These are phyloP conservation scores for Phytophthora pisi DNA, from an alignment of 352 stramenopile species.

Conservation along the genomic window DNA sequence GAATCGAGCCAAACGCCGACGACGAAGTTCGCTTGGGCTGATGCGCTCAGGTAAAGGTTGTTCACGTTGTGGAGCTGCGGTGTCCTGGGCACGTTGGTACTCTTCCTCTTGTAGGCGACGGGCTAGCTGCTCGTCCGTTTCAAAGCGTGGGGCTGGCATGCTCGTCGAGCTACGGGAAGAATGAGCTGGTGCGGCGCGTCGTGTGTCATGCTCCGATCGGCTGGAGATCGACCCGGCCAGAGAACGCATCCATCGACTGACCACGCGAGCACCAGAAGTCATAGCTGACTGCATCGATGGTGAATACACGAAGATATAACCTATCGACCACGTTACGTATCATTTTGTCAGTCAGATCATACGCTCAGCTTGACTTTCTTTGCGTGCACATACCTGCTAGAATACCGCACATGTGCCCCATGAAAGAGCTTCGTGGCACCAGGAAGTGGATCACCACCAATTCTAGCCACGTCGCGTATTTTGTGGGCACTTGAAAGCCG, in stretches of 20 bases:
- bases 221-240: slow-evolving; percentile 4
- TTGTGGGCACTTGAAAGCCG: slow-evolving; percentile 80
- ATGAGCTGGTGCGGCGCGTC: neutral
- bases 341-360: neutral
- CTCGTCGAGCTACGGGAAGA: slow-evolving; percentile 10
- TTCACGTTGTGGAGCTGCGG: slow-evolving; percentile 7
- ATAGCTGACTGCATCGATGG: slow-evolving; percentile 25
- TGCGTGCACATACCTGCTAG: slow-evolving; percentile 54
- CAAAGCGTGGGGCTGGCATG: slow-evolving; percentile 1
- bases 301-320: slow-evolving; percentile 38
- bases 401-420: slow-evolving; percentile 90
- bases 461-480: slow-evolving; percentile 91
- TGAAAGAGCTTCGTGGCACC: slow-evolving; percentile 79
- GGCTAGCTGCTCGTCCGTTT: slow-evolving; percentile 36
- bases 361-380: neutral
- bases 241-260: slow-evolving; percentile 15
- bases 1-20: slow-evolving; percentile 36
- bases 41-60: slow-evolving; percentile 17
- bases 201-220: neutral
- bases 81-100: slow-evolving; percentile 12
- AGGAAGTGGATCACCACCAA: slow-evolving; percentile 89
- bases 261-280: slow-evolving; percentile 7
- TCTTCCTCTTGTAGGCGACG: slow-evolving; percentile 40
- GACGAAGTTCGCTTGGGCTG: slow-evolving; percentile 31
- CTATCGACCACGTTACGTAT: slow-evolving; percentile 10